phyloP scores from a whole-genome alignment of 345 rosid species.

The Rhodamnia rubescens region DNA sequence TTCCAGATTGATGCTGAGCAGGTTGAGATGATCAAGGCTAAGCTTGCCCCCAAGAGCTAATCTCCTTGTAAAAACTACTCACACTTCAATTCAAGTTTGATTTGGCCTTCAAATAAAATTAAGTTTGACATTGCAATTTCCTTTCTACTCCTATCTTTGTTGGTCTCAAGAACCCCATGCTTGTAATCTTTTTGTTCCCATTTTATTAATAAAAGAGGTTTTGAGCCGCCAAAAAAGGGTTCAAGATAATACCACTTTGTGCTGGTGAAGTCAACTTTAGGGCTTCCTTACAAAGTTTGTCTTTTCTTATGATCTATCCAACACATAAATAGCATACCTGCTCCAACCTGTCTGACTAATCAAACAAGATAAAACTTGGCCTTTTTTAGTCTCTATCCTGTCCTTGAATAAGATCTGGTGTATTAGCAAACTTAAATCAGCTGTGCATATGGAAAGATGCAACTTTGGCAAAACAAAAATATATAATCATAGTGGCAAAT shows the following conservation, averaged over 20 bases:
- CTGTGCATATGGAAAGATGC: not conserved
- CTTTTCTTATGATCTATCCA: not conserved
- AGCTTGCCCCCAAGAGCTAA: constrained; percentile 21
- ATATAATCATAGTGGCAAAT: not conserved
- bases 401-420: not conserved
- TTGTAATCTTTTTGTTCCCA: not conserved
- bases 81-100: not conserved
- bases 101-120: not conserved
- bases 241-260: not conserved
- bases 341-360: not conserved
- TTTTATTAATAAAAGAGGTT: not conserved
- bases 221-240: not conserved
- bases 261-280: not conserved
- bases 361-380: not conserved
- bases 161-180: not conserved
- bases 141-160: not conserved
- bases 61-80: not conserved
- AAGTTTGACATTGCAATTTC: not conserved
- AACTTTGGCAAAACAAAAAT: not conserved
- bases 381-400: not conserved
- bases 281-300: not conserved
- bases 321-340: not conserved
- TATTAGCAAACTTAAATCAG: not conserved
- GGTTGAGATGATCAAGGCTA: constrained; percentile 31
- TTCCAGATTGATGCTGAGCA: constrained; percentile 25